Conservation (phyloP, 495 filamentous ascomycete genomes). For the Niebla homalea region DNA sequence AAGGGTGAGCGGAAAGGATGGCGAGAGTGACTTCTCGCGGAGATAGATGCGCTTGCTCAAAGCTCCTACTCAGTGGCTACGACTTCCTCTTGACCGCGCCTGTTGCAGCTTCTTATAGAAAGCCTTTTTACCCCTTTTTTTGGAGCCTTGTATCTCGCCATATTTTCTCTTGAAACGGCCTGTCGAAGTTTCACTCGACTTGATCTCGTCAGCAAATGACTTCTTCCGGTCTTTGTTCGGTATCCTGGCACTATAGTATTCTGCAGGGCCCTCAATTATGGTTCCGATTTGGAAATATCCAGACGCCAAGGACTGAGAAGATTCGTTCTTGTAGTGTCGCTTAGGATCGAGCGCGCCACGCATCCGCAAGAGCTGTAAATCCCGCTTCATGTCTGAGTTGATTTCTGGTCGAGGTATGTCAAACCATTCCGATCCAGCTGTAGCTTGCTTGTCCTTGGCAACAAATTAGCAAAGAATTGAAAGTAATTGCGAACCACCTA, state of each 20-base stretch:
- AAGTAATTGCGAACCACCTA: conserved; percentile 16
- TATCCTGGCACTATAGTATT: conserved; percentile 67
- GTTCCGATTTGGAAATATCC: conserved; percentile 81
- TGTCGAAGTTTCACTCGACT: conserved; percentile 47
- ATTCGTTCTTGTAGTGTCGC: conserved; percentile 81
- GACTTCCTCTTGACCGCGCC: conserved; percentile 32
- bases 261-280: conserved; percentile 77
- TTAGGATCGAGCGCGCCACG: conserved; percentile 80
- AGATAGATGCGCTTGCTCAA: no score
- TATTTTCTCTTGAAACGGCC: conserved; percentile 59
- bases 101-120: conserved; percentile 55
- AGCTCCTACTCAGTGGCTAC: no score
- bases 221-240: conserved; percentile 77
- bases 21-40: no score
- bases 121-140: conserved; percentile 58
- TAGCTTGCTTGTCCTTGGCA: conserved; percentile 39
- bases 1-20: no score
- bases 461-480: conserved; percentile 14
- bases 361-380: conserved; percentile 78
- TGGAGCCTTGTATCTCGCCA: conserved; percentile 49
- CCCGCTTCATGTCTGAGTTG: conserved; percentile 72
- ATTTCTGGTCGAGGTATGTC: conserved; percentile 71
- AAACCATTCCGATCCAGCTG: conserved; percentile 61
- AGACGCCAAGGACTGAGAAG: conserved; percentile 49
- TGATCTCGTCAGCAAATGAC: conserved; percentile 80